Conservation (phyloP, 768 basidiomycete species). For the Suillus occidentalis region DNA sequence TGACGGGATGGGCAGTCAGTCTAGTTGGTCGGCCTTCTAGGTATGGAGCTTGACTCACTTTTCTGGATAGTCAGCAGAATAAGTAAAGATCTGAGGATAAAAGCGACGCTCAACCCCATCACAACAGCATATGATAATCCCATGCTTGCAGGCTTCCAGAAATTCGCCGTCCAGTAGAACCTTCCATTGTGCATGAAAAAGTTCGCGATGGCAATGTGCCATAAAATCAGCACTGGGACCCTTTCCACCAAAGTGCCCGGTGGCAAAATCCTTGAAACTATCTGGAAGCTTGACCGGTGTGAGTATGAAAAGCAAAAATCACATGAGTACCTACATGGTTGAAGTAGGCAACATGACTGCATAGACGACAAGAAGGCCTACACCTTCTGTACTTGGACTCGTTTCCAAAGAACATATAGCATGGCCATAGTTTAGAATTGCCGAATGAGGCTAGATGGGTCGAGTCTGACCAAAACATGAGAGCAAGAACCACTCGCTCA, state of each 20-base stretch:
- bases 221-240: constrained; percentile 1
- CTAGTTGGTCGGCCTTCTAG: too few species aligned
- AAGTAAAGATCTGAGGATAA: constrained; percentile 29
- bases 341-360: constrained; percentile 15
- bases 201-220: neutral
- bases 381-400: constrained; percentile 19
- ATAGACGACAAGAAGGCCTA: constrained; percentile 16
- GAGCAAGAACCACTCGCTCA: constrained; percentile 15
- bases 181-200: too few species aligned
- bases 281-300: constrained; percentile 14
- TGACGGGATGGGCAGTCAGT: neutral
- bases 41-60: constrained; percentile 23
- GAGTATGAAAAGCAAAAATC: neutral
- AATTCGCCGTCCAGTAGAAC: too few species aligned
- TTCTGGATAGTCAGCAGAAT: constrained; percentile 37
- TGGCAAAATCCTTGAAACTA: constrained; percentile 16
- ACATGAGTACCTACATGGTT: constrained; percentile 1
- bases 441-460: constrained; percentile 35
- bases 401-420: constrained; percentile 25
- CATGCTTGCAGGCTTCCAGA: neutral
- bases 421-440: constrained; percentile 25
- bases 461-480: constrained; percentile 35
- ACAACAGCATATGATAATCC: constrained; percentile 13
- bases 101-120: constrained; percentile 13
- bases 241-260: constrained; percentile 4